Conservation (phyloP, 768 basidiomycete genomes). For the Tricholoma saponaceum region DNA sequence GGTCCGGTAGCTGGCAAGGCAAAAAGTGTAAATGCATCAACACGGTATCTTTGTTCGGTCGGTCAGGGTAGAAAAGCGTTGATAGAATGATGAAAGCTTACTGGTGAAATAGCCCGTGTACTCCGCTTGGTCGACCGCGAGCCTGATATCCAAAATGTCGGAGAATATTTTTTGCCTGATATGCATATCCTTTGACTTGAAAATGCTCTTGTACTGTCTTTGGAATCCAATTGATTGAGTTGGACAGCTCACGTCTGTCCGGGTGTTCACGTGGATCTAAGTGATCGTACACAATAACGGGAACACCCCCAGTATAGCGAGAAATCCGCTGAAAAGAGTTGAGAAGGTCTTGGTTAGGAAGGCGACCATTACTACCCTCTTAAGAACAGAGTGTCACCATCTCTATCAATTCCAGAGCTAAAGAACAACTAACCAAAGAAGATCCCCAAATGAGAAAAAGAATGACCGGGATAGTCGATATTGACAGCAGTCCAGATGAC, state of each 20-base stretch:
- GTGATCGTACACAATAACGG: slow-evolving; percentile 80
- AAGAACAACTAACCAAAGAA: slow-evolving; percentile 69
- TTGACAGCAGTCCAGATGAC: slow-evolving; percentile 95
- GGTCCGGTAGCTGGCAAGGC: slow-evolving; percentile 86
- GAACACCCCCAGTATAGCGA: slow-evolving; percentile 68
- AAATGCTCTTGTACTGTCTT: slow-evolving; percentile 33
- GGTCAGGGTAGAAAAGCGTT: neutral
- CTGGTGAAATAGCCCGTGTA: slow-evolving; percentile 90
- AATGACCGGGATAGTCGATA: slow-evolving; percentile 95
- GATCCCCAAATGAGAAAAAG: slow-evolving; percentile 92
- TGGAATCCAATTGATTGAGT: slow-evolving; percentile 44
- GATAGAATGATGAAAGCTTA: slow-evolving; percentile 20
- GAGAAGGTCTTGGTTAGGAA: slow-evolving; percentile 94
- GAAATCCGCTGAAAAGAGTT: slow-evolving; percentile 78
- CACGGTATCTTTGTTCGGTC: slow-evolving; percentile 66
- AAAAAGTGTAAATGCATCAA: slow-evolving; percentile 91
- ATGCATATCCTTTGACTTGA: slow-evolving; percentile 47
- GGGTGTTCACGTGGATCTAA: slow-evolving; percentile 45
- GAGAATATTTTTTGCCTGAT: slow-evolving; percentile 61
- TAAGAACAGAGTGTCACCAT: slow-evolving; percentile 2
- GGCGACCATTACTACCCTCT: slow-evolving; percentile 94
- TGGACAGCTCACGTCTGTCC: slow-evolving; percentile 11
- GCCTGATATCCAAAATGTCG: slow-evolving; percentile 74
- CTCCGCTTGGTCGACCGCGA: slow-evolving; percentile 77
- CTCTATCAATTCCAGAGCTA: neutral